Conservation (phyloP, 345 rosid genomes). For the Boechera stricta region DNA sequence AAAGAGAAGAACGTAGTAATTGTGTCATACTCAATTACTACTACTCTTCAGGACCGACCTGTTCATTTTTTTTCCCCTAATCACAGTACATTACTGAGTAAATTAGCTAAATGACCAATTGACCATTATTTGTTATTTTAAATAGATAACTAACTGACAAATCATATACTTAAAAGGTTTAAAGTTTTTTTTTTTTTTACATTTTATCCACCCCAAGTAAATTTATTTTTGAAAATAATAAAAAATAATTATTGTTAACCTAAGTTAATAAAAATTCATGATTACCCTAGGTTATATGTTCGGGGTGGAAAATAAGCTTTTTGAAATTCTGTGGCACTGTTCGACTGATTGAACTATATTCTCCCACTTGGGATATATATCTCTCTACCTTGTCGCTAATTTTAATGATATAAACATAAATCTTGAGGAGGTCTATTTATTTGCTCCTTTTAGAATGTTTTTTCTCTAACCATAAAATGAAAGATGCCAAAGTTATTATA, state of each 20-base stretch:
- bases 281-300: not conserved
- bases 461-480: constrained; percentile 34
- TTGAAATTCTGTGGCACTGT: not conserved
- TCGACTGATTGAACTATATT: constrained; percentile 6
- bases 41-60: constrained; percentile 11
- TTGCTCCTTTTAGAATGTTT: constrained; percentile 37
- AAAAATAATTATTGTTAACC: too few relatives aligned
- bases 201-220: too few relatives aligned
- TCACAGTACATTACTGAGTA: not conserved
- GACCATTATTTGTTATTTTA: too few relatives aligned
- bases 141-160: too few relatives aligned
- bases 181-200: too few relatives aligned
- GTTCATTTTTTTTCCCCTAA: not conserved
- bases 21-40: constrained; percentile 11
- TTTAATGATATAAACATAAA: constrained; percentile 12
- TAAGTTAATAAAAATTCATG: not conserved
- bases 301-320: not conserved
- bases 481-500: constrained; percentile 36
- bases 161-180: too few relatives aligned
- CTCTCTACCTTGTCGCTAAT: constrained; percentile 16
- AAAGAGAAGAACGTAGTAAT: not conserved
- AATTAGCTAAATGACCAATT: too few relatives aligned
- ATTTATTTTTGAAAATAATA: too few relatives aligned
- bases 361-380: constrained; percentile 4
- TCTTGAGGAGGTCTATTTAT: constrained; percentile 17